Conservation (phyloP, 2,329 filamentous ascomycete species). For the Dactylella cylindrospora region DNA sequence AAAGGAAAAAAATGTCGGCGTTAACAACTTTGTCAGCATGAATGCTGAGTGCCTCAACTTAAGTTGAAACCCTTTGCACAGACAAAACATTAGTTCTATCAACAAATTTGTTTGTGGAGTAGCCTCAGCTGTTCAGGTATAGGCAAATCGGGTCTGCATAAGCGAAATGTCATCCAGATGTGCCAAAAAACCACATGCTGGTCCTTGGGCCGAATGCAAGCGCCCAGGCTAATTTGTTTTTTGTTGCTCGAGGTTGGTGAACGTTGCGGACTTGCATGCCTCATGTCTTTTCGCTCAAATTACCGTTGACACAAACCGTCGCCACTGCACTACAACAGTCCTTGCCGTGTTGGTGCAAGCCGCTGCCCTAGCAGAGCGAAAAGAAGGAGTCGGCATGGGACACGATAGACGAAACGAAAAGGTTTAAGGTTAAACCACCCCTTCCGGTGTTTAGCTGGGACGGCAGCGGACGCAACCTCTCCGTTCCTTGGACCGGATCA, state of each 20-base stretch:
- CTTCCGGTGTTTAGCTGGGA: constrained; percentile 27
- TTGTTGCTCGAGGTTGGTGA: constrained; percentile 39
- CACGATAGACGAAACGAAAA: constrained; percentile 38
- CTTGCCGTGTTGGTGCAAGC: constrained; percentile 13
- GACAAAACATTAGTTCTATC: too few relatives aligned
- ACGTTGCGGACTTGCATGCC: constrained; percentile 23
- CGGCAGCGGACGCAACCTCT: constrained; percentile 44
- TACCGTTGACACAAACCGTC: constrained; percentile 42
- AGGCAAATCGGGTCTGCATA: constrained; percentile 40
- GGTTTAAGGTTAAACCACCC: constrained; percentile 33
- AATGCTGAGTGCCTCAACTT: constrained; percentile 21
- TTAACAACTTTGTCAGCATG: too few relatives aligned
- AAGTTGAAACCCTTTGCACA: too few relatives aligned
- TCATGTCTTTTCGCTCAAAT: constrained; percentile 37
- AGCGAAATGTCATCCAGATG: constrained; percentile 42
- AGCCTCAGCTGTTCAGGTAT: too few relatives aligned
- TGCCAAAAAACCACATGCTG: constrained; percentile 29
- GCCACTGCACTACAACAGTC: constrained; percentile 28
- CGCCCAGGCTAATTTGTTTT: constrained; percentile 34
- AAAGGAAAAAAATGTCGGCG: too few relatives aligned
- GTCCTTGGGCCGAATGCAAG: constrained; percentile 19
- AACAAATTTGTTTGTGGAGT: too few relatives aligned
- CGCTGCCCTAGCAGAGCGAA: background rate
- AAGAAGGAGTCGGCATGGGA: constrained; percentile 11
- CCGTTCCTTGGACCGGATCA: constrained; percentile 39